Conservation (phyloP, 371 early-diverging fungal genomes). For the Basidiobolus meristosporus region DNA sequence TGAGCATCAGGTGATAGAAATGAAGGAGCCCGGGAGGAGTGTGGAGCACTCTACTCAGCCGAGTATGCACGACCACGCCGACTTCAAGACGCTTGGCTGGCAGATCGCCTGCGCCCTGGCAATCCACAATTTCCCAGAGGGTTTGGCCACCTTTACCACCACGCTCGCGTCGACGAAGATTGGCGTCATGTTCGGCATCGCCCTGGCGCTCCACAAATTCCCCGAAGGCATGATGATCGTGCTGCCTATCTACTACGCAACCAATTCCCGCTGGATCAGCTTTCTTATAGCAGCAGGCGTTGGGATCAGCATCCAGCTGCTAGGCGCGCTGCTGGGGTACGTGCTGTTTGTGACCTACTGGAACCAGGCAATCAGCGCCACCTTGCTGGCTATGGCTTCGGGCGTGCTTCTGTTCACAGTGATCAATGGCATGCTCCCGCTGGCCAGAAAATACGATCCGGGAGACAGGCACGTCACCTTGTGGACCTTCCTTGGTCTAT, state of each 20-base stretch:
- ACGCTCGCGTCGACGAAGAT: neutral
- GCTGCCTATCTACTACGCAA: conserved; percentile 5
- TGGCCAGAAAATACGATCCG: conserved; percentile 5
- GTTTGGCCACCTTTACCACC: conserved; percentile 5
- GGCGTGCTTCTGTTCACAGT: conserved; percentile 3
- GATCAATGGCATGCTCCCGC: conserved; percentile 6
- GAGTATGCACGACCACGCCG: too few relatives aligned
- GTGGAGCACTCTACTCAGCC: too few relatives aligned
- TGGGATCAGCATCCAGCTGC: conserved; percentile 3
- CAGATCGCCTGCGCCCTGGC: conserved; percentile 4
- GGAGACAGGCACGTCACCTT: conserved; percentile 3
- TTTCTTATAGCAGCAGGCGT: conserved; percentile 1
- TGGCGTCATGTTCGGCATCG: conserved; percentile 5
- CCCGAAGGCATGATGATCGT: conserved; percentile 8
- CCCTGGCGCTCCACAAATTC: conserved; percentile 7
- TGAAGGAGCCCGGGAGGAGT: neutral
- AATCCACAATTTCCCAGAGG: conserved; percentile 9
- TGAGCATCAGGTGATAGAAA: neutral
- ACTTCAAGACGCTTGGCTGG: conserved; percentile 2
- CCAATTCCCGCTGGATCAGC: conserved; percentile 4
- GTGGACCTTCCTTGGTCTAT: conserved; percentile 1
- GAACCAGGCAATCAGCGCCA: conserved; percentile 3
- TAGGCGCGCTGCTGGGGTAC: conserved; percentile 5
- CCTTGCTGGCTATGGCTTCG: conserved; percentile 4
- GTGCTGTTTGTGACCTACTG: conserved; percentile 4